These are phyloP conservation scores for Rosa rugosa DNA, from an alignment of 306 rosid genomes.

Conservation along the genomic window DNA sequence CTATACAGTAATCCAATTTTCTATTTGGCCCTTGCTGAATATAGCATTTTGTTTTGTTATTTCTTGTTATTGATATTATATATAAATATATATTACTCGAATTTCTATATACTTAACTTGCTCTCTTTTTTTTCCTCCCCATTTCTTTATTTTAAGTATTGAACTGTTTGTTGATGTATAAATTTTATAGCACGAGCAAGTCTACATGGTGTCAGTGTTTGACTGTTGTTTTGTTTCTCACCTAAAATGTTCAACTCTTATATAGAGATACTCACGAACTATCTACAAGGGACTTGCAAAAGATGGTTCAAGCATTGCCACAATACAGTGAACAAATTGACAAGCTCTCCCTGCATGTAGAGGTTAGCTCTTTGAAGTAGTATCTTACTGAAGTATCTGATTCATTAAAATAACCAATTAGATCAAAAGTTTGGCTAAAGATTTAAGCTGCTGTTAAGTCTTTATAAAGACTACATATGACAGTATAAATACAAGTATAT, in stretches of 20 bases:
- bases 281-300: conserved; percentile 89
- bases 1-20: too few species aligned
- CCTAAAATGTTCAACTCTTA: conserved; percentile 21
- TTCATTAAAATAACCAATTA: background rate
- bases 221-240: conserved; percentile 19
- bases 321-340: conserved; percentile 96
- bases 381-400: background rate
- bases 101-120: background rate
- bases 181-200: conserved; percentile 1
- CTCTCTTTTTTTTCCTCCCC: background rate
- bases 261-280: conserved; percentile 69
- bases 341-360: conserved; percentile 94
- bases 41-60: background rate
- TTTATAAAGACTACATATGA: background rate
- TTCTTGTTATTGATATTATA: background rate
- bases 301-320: conserved; percentile 98
- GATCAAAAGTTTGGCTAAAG: background rate
- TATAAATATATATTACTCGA: background rate
- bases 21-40: too few species aligned
- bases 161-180: background rate
- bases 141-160: background rate
- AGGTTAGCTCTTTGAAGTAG: conserved; percentile 56
- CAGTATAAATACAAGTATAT: background rate
- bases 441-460: background rate
- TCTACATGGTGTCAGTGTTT: conserved; percentile 1